A percentile compares a stretch with the other conserved stretches of the same genome.
Conservation (phyloP, 2,329 filamentous ascomycete genomes). For the Leptographium lundbergii region DNA sequence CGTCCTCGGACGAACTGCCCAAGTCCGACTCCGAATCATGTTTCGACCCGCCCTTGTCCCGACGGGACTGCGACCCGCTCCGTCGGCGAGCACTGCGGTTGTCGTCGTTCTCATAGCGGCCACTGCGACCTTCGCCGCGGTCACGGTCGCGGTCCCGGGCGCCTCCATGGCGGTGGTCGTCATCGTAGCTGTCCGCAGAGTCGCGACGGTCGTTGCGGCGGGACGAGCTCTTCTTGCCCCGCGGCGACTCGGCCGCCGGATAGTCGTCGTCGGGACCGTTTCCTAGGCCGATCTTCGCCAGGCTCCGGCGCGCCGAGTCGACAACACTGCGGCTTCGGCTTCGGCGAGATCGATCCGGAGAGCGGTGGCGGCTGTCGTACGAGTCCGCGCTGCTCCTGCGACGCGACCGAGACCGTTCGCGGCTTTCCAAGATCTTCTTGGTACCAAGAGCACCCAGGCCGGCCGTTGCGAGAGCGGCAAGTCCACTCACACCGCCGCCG, state of each 20-base stretch:
- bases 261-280: constrained; percentile 28
- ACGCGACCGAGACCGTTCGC: constrained; percentile 37
- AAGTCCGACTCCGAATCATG: constrained; percentile 42
- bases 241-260: constrained; percentile 20
- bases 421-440: constrained; percentile 44
- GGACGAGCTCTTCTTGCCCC: constrained; percentile 12
- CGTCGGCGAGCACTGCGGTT: constrained; percentile 22
- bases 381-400: constrained; percentile 39
- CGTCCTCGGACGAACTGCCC: constrained; percentile 45
- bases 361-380: constrained; percentile 28
- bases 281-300: constrained; percentile 50
- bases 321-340: constrained; percentile 56
- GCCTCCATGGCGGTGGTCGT: constrained; percentile 21
- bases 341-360: constrained; percentile 27
- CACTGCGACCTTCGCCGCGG: constrained; percentile 20
- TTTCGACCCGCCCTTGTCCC: constrained; percentile 22
- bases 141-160: constrained; percentile 15
- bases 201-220: constrained; percentile 16
- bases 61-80: constrained; percentile 26
- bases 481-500: constrained; percentile 29
- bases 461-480: constrained; percentile 52
- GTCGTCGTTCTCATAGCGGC: constrained; percentile 33
- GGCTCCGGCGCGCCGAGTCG: constrained; percentile 45
- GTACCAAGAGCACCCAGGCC: constrained; percentile 47
- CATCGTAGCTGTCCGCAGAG: constrained; percentile 29